Conservation (phyloP, 305 asterid genomes). For the Solanum aculeatissimum region DNA sequence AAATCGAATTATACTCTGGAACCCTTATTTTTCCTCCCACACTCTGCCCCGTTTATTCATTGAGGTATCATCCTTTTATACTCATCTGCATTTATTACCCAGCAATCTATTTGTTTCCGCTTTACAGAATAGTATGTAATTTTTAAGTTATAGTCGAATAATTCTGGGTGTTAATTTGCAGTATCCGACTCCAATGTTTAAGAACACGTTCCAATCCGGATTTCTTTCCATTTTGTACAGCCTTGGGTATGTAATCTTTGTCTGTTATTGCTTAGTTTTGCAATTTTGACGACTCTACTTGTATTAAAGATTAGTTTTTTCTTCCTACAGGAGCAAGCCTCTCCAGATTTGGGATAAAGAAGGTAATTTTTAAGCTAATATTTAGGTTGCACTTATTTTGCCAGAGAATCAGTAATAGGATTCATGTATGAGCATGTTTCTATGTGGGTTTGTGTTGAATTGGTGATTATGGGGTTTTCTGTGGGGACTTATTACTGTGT, state of each 20-base stretch:
- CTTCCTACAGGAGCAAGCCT: conserved; percentile 73
- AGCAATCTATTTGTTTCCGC: neutral
- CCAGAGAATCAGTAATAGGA: neutral
- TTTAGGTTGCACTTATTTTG: neutral
- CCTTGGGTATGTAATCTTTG: conserved; percentile 51
- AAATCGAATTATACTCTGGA: neutral
- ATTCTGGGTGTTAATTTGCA: neutral
- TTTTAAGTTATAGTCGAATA: neutral
- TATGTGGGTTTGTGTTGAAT: neutral
- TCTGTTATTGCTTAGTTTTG: neutral
- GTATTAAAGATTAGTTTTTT: neutral
- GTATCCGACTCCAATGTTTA: conserved; percentile 40
- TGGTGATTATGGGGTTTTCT: neutral
- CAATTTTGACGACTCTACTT: neutral
- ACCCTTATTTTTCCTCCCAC: neutral
- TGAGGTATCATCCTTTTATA: neutral
- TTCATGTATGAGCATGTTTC: neutral
- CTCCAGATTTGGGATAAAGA: conserved; percentile 98
- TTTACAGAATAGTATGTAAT: neutral
- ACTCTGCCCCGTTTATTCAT: neutral
- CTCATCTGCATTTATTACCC: neutral
- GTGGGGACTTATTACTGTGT: neutral
- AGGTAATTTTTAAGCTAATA: conserved; percentile 23
- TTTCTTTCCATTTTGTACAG: conserved; percentile 87
- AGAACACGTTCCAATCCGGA: conserved; percentile 93